Conservation (phyloP, 805 yeast genomes). For the Nakazawaea wickerhamii region DNA sequence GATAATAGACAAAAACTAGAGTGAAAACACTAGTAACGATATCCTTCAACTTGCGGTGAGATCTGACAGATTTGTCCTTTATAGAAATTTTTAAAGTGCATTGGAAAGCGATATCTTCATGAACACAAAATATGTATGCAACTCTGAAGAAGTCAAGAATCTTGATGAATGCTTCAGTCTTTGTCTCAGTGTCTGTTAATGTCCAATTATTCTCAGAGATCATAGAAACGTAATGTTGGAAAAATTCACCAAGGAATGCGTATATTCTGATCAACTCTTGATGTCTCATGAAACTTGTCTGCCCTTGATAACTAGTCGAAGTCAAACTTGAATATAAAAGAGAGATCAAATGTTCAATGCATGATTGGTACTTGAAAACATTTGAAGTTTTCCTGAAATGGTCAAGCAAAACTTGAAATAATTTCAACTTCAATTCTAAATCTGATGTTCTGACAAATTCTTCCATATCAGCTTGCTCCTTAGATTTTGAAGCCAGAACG, state of each 20-base stretch:
- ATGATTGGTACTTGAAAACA: slow-evolving; percentile 33
- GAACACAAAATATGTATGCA: slow-evolving; percentile 43
- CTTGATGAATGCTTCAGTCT: slow-evolving; percentile 15
- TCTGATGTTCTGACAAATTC: slow-evolving; percentile 60
- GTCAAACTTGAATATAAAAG: slow-evolving; percentile 36
- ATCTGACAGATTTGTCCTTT: slow-evolving; percentile 33
- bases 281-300: slow-evolving; percentile 30
- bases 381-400: slow-evolving; percentile 36
- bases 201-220: slow-evolving; percentile 31
- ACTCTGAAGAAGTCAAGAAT: slow-evolving; percentile 33
- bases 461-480: slow-evolving; percentile 47
- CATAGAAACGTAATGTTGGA: slow-evolving; percentile 30
- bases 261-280: slow-evolving; percentile 42
- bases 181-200: slow-evolving; percentile 7
- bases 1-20: slow-evolving; percentile 34
- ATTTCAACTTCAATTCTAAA: slow-evolving; percentile 56
- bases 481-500: slow-evolving; percentile 12
- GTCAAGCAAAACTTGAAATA: slow-evolving; percentile 71
- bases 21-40: slow-evolving; percentile 34
- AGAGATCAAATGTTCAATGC: slow-evolving; percentile 47
- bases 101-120: slow-evolving; percentile 44
- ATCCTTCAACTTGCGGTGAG: slow-evolving; percentile 43
- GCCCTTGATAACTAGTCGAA: slow-evolving; percentile 19
- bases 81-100: slow-evolving; percentile 36
- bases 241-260: slow-evolving; percentile 49